Evolutionary conservation across 2,329 filamentous ascomycete genomes (phyloP), one percentile per base, ranked within the genome.

Genomic region (Colletotrichum tabaci): DNA sequence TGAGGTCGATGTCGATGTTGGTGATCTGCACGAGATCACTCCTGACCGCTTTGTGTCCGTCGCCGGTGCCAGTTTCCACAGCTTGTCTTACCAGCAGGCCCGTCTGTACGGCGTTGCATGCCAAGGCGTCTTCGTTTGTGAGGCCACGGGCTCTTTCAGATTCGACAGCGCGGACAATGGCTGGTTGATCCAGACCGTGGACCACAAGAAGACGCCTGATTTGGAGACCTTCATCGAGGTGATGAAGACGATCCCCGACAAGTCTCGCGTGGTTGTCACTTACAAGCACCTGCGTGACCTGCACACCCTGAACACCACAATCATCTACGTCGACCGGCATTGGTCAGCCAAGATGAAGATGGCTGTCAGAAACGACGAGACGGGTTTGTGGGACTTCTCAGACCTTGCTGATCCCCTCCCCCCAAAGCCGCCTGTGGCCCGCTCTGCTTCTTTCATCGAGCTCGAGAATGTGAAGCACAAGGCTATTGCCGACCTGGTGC

Each of bases 21-120:
- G 94, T 60, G 94, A 99, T 80, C 87, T 99, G 73, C 96, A 99
- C 84, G 89, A 89, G 68, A 99, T 99, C 80, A 98, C 96, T 3
- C 96, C 97, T 16, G 95, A 98, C 82, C 93, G 95, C 72, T 99
- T 98, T 79, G 93, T 98, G 65, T 94, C 95, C 5, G 96, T 98
- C 53, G 94, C 95, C 52, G 97, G 96, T 23, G 96, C 92, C 30
- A 96, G 95, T 71, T 98, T 99, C 86, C 97, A 99, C 84, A 91
- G 97, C 79, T 86, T 99, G 21, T 99, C 97, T 0, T 99, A 99
- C 81, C 96, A 99, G 80, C 95, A 98, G 82, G 95, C 96, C n/a
- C 92, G 96, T 12, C 88, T 98, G 5, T 98, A 98, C 80, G 96
- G 95, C 44, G 95, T 99, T 69, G 92, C 95, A 12, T 93, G 95